phyloP scores from a whole-genome alignment of 2,329 filamentous ascomycete species.

The Cytospora mali region DNA sequence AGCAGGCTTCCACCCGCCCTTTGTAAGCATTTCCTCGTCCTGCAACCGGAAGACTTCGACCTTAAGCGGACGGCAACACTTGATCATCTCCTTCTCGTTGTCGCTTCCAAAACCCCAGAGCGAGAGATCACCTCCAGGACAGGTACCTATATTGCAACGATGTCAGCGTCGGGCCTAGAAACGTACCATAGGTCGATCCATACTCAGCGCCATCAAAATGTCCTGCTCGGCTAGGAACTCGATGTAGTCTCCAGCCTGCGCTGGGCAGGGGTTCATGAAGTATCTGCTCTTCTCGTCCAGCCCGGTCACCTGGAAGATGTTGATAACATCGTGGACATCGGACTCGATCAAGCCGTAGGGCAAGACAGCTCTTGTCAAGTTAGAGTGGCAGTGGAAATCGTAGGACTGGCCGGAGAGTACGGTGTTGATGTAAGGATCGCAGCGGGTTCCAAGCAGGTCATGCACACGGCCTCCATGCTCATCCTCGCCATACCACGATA shows the following conservation, averaged over 20 bases:
- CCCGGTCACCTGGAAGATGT: slow-evolving; percentile 84
- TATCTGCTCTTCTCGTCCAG: slow-evolving; percentile 72
- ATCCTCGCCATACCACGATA: slow-evolving; percentile 63
- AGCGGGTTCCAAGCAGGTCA: slow-evolving; percentile 80
- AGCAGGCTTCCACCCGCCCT: slow-evolving; percentile 63
- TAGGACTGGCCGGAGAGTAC: slow-evolving; percentile 72
- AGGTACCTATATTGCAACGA: slow-evolving; percentile 54
- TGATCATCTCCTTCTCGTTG: slow-evolving; percentile 68
- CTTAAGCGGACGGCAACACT: slow-evolving; percentile 72
- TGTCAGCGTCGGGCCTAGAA: slow-evolving; percentile 40
- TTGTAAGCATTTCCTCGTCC: slow-evolving; percentile 53
- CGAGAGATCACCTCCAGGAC: slow-evolving; percentile 79
- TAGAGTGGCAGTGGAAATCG: slow-evolving; percentile 84
- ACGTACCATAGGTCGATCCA: slow-evolving; percentile 30
- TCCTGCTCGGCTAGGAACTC: slow-evolving; percentile 83
- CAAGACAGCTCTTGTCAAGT: slow-evolving; percentile 72
- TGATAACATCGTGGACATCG: slow-evolving; percentile 84
- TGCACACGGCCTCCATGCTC: slow-evolving; percentile 69
- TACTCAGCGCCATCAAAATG: slow-evolving; percentile 62
- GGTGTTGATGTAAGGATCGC: slow-evolving; percentile 81
- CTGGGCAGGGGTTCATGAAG: slow-evolving; percentile 71
- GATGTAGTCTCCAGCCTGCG: slow-evolving; percentile 59
- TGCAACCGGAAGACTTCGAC: slow-evolving; percentile 71
- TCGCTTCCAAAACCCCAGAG: slow-evolving; percentile 77
- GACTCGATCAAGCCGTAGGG: slow-evolving; percentile 69